Evolutionary conservation across 306 rosid species (phyloP).

Genomic region (Pyrus pyrifolia): DNA sequence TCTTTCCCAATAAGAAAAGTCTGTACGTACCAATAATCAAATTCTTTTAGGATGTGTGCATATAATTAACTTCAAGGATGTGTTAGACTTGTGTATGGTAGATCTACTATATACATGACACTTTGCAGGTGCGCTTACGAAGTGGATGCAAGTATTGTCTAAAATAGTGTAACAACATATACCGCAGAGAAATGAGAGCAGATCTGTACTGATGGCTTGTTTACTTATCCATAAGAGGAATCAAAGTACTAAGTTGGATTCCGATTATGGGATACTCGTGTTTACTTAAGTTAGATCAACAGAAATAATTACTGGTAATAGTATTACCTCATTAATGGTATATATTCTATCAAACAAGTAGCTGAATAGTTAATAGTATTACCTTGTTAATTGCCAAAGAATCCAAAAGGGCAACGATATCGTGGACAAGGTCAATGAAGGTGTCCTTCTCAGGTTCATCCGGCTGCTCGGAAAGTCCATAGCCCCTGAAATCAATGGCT

Average conservation of each 20-base stretch:
- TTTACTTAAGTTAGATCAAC: background rate
- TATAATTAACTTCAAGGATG: background rate
- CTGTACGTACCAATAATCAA: background rate
- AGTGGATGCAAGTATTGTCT: no score
- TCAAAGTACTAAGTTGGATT: background rate
- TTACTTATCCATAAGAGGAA: no score
- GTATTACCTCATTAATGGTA: background rate
- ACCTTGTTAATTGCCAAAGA: slow-evolving; percentile 44
- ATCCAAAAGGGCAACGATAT: slow-evolving; percentile 39
- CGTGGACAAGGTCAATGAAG: slow-evolving; percentile 36
- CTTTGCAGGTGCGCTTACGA: no score
- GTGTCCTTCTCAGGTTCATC: slow-evolving; percentile 33
- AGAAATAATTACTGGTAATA: background rate
- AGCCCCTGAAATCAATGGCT: slow-evolving; percentile 64
- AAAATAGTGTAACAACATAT: no score
- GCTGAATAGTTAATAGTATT: background rate
- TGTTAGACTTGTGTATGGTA: background rate
- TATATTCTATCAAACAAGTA: background rate
- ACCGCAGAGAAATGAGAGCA: background rate
- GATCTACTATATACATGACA: no score
- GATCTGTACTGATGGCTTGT: no score
- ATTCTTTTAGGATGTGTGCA: background rate
- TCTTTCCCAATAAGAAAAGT: slow-evolving; percentile 51
- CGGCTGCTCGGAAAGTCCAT: slow-evolving; percentile 65
- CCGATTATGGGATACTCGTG: no score